phyloP scores from a whole-genome alignment of 1,139 yeast species.

The Yamadazyma trypodendri region DNA sequence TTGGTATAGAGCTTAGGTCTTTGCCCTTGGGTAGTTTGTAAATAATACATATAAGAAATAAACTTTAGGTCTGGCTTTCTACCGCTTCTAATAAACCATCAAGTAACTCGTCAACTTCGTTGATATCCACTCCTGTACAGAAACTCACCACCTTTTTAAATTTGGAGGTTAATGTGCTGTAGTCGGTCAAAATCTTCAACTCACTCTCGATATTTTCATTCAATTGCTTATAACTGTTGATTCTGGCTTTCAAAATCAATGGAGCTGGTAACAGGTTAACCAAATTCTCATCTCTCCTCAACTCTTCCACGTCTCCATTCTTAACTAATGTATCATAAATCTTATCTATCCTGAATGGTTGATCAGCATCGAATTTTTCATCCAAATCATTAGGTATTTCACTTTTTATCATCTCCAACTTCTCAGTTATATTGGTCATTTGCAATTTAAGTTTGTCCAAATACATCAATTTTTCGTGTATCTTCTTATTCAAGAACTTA shows the following conservation, averaged over 20 bases:
- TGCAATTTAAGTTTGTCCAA: conserved; percentile 46
- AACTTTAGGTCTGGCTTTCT: conserved; percentile 48
- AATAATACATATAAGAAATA: conserved; percentile 5
- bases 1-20: conserved; percentile 44
- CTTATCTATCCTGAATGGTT: conserved; percentile 69
- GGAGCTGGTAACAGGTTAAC: conserved; percentile 54
- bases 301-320: conserved; percentile 25
- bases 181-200: conserved; percentile 43
- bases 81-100: conserved; percentile 90
- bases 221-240: conserved; percentile 64
- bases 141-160: conserved; percentile 86
- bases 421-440: conserved; percentile 43
- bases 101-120: conserved; percentile 76
- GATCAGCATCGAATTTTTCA: conserved; percentile 68
- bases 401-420: conserved; percentile 27
- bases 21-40: not conserved
- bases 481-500: conserved; percentile 37
- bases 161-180: conserved; percentile 72
- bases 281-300: conserved; percentile 24
- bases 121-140: conserved; percentile 78
- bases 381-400: conserved; percentile 20
- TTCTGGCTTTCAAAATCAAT: conserved; percentile 67
- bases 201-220: conserved; percentile 49
- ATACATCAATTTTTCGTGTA: conserved; percentile 35
- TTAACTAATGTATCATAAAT: conserved; percentile 51